Percentiles rank a stretch among this genome's conserved stretches.
These are phyloP conservation scores for Ambrosia trifida DNA, from an alignment of 129 eudicot genomes.

Conservation along the genomic window DNA sequence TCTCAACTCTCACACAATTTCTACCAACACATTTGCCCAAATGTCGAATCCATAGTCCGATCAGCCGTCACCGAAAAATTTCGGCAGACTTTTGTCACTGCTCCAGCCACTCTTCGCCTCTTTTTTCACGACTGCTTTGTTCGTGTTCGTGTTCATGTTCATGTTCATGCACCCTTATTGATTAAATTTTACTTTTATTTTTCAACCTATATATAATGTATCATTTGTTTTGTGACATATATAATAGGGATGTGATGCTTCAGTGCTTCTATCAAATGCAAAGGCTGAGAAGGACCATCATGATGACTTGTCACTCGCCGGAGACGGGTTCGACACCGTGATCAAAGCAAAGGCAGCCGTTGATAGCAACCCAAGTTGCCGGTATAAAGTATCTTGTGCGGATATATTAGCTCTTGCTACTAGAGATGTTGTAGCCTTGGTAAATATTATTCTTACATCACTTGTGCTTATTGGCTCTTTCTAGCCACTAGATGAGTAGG, in stretches of 20 bases:
- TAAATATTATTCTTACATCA: constrained; percentile 21
- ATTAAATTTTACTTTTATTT: no score
- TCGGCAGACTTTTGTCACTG: constrained; percentile 63
- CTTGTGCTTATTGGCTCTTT: background rate
- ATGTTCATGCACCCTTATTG: background rate
- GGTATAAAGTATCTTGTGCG: constrained; percentile 73
- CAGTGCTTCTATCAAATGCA: constrained; percentile 49
- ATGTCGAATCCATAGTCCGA: constrained; percentile 61
- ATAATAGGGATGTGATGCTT: constrained; percentile 79
- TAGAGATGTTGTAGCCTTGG: constrained; percentile 75
- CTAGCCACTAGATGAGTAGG: background rate
- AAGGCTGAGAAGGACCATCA: constrained; percentile 73
- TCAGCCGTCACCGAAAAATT: constrained; percentile 54
- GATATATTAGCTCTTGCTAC: constrained; percentile 87
- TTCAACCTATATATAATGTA: background rate
- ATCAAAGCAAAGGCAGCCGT: constrained; percentile 75
- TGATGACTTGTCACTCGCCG: constrained; percentile 66
- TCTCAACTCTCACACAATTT: constrained; percentile 56
- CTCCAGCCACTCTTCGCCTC: constrained; percentile 75
- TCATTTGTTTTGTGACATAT: background rate
- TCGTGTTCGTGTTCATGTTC: constrained; percentile 42
- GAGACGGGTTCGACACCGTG: constrained; percentile 83
- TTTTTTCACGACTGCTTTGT: constrained; percentile 80
- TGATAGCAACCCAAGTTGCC: constrained; percentile 52
- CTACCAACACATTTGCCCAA: constrained; percentile 62